Conservation (phyloP, 768 basidiomycete species). For the Pleurotus salmoneostramineus region DNA sequence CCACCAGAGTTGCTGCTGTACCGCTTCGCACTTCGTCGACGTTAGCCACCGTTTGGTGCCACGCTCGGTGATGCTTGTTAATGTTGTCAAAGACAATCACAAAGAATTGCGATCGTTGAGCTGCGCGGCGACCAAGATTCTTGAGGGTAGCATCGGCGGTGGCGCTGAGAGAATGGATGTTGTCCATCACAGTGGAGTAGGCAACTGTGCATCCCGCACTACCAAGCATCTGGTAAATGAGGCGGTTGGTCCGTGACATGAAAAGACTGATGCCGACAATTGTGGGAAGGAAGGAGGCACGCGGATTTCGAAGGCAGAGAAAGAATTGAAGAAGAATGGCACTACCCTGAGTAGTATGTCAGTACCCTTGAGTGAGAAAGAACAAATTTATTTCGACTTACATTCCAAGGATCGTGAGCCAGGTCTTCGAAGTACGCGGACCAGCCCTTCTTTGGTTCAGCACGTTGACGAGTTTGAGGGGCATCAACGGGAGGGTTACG, state of each 20-base stretch:
- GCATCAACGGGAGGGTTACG: not conserved
- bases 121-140: not conserved
- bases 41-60: constrained; percentile 15
- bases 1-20: constrained; percentile 16
- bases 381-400: not conserved
- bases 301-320: constrained; percentile 13
- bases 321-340: not conserved
- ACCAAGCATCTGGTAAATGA: constrained; percentile 14
- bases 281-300: constrained; percentile 14
- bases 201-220: constrained; percentile 15
- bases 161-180: constrained; percentile 10
- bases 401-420: not conserved
- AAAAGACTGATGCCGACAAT: constrained; percentile 17
- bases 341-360: not conserved
- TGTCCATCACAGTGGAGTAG: constrained; percentile 14
- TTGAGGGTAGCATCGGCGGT: constrained; percentile 10
- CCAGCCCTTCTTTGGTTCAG: not conserved
- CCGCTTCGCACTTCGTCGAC: constrained; percentile 15
- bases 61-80: constrained; percentile 16
- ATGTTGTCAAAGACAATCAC: constrained; percentile 19
- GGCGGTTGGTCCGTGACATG: constrained; percentile 10
- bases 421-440: not conserved
- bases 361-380: not conserved
- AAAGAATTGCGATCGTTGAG: constrained; percentile 4
- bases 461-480: not conserved